These are phyloP conservation scores for Barnettozyma californica DNA, from an alignment of 805 yeast species.

Conservation along the genomic window DNA sequence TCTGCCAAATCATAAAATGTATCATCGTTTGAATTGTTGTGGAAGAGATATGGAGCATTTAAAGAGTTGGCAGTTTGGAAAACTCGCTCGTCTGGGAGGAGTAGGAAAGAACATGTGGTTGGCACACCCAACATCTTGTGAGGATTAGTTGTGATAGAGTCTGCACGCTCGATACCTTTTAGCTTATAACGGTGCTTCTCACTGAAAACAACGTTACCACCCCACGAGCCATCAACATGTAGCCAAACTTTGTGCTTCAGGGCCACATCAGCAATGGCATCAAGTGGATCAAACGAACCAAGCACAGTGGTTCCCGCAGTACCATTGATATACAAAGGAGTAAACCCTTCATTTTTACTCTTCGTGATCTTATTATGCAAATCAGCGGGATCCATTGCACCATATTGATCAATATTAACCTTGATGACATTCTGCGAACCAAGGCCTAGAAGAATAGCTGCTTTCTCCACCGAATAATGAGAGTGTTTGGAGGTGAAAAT, in stretches of 20 bases:
- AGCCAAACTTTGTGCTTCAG: constrained; percentile 59
- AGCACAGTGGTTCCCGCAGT: constrained; percentile 90
- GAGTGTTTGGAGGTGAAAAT: constrained; percentile 67
- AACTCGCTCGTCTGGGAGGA: constrained; percentile 60
- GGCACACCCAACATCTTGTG: constrained; percentile 91
- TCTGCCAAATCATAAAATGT: constrained; percentile 72
- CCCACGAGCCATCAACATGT: constrained; percentile 90
- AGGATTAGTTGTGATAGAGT: constrained; percentile 77
- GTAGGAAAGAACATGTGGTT: constrained; percentile 63
- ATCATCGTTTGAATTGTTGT: constrained; percentile 45
- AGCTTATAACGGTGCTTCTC: constrained; percentile 38
- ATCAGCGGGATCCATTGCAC: constrained; percentile 47
- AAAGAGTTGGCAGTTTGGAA: constrained; percentile 73
- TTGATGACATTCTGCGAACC: constrained; percentile 62
- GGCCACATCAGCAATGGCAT: constrained; percentile 48
- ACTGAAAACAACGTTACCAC: constrained; percentile 77
- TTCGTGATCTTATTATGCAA: constrained; percentile 41
- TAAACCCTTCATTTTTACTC: constrained; percentile 48
- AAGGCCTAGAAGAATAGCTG: constrained; percentile 70
- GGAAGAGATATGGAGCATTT: constrained; percentile 78
- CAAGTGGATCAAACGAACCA: constrained; percentile 74
- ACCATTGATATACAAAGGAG: constrained; percentile 72
- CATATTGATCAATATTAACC: constrained; percentile 50
- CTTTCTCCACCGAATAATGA: constrained; percentile 77
- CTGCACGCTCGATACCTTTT: constrained; percentile 59